Percentiles rank a stretch among this genome's conserved stretches.
These are phyloP conservation scores for Sodiomyces alkalinus DNA, from an alignment of 2,329 filamentous ascomycete genomes.

Conservation along the genomic window DNA sequence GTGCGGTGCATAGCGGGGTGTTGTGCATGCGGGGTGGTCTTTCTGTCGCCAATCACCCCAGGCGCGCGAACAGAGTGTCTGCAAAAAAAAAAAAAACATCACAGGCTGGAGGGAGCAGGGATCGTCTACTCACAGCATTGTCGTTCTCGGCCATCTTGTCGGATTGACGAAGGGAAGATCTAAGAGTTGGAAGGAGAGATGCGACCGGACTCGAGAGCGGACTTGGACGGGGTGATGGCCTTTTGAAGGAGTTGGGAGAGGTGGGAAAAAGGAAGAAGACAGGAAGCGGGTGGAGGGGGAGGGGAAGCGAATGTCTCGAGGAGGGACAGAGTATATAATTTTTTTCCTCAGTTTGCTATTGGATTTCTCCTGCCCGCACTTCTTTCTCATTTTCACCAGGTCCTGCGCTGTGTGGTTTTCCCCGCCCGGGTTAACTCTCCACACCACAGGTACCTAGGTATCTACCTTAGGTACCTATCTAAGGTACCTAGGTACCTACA, in stretches of 20 bases:
- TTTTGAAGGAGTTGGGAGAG: too few relatives aligned
- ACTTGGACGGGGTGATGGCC: too few relatives aligned
- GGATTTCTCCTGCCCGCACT: conserved; percentile 2
- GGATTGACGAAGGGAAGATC: conserved; percentile 16
- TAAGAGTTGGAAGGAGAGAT: conserved; percentile 10
- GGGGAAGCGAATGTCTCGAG: conserved; percentile 2
- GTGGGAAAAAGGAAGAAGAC: conserved; percentile 6
- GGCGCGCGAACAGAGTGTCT: too few relatives aligned
- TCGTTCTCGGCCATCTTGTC: conserved; percentile 45
- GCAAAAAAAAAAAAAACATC: too few relatives aligned
- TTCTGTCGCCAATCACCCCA: conserved; percentile 16
- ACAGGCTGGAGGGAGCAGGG: conserved; percentile 5
- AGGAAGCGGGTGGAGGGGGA: conserved; percentile 8
- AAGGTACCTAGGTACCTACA: too few relatives aligned
- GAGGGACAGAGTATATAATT: conserved; percentile 10
- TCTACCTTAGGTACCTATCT: too few relatives aligned
- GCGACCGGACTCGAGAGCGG: conserved; percentile 11
- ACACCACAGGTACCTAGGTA: too few relatives aligned
- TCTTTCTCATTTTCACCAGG: too few relatives aligned
- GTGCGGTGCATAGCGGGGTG: conserved; percentile 7
- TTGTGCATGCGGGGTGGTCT: conserved; percentile 31
- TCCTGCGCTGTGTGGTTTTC: too few relatives aligned
- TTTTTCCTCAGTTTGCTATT: conserved; percentile 11
- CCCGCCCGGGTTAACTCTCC: too few relatives aligned
- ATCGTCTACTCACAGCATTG: conserved; percentile 30